Percentiles rank a stretch among this genome's conserved stretches.
phyloP scores from a whole-genome alignment of 352 stramenopile genomes.

The Globisporangium ultimum region DNA sequence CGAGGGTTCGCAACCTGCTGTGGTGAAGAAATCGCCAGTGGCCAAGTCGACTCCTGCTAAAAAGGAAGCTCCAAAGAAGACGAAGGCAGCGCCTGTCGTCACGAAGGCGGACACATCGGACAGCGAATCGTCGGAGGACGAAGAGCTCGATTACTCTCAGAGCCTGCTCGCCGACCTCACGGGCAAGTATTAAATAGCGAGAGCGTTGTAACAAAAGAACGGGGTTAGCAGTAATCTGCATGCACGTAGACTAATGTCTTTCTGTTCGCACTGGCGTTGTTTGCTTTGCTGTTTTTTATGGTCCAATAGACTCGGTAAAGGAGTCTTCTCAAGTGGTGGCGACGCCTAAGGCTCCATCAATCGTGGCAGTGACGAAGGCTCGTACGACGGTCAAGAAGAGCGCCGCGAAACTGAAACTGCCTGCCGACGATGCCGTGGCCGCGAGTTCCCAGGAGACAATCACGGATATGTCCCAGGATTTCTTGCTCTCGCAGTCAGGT shows the following conservation, averaged over 20 bases:
- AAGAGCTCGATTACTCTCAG: conserved; percentile 73
- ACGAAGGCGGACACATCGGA: conserved; percentile 14
- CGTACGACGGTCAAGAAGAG: conserved; percentile 5
- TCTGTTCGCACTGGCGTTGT: conserved; percentile 1
- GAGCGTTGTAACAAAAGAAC: conserved; percentile 1
- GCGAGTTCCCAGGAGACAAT: conserved; percentile 38
- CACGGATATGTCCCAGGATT: conserved; percentile 33
- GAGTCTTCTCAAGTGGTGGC: conserved; percentile 2
- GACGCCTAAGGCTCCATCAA: background rate
- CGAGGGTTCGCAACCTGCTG: conserved; percentile 15
- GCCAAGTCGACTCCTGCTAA: background rate
- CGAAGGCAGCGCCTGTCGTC: conserved; percentile 12
- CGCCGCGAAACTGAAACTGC: conserved; percentile 6
- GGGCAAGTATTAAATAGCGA: conserved; percentile 35
- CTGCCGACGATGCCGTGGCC: conserved; percentile 15
- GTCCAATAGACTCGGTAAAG: conserved; percentile 9
- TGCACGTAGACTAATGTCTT: conserved; percentile 4
- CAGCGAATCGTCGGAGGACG: conserved; percentile 52
- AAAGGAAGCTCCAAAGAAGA: conserved; percentile 5
- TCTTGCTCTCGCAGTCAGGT: conserved; percentile 28
- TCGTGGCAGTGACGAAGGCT: background rate
- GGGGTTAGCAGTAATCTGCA: conserved; percentile 7
- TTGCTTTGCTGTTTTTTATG: background rate
- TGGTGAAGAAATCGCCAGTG: conserved; percentile 2
- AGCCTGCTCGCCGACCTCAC: conserved; percentile 71